A percentile compares a stretch with the other conserved stretches of the same genome.
Conservation (phyloP, 1,139 yeast genomes). For the Geotrichum bryndzae region DNA sequence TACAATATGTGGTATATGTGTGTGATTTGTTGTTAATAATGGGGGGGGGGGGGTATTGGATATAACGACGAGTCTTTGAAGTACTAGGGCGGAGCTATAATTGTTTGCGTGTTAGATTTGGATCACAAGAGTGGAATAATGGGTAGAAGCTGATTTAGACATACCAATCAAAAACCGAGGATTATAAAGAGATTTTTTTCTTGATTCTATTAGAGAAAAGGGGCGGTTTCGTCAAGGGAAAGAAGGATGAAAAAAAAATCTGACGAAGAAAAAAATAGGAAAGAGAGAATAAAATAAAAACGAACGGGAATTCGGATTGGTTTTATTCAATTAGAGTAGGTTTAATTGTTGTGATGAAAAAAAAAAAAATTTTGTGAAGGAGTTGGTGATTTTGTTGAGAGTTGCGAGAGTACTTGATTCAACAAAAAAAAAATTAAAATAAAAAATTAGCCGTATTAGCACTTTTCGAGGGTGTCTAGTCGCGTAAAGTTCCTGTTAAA, state of each 20-base stretch:
- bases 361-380: not conserved
- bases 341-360: not conserved
- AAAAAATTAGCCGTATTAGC: not conserved
- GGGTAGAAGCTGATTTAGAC: not conserved
- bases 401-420: not conserved
- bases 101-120: not conserved
- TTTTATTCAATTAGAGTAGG: not conserved
- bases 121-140: not conserved
- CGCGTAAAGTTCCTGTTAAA: not conserved
- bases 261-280: not conserved
- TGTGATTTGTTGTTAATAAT: not conserved
- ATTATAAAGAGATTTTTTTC: not conserved
- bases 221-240: not conserved
- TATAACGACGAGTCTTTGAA: not conserved
- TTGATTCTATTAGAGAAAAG: not conserved
- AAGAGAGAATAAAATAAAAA: not conserved
- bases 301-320: not conserved
- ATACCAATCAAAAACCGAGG: not conserved
- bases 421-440: not conserved
- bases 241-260: not conserved
- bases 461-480: not conserved
- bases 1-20: not conserved
- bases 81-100: not conserved
- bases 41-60: not conserved
- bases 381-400: not conserved